Percentiles rank a stretch among this genome's conserved stretches.
Evolutionary conservation across 108 stramenopile genomes (phyloP).

Genomic region (Thalassiosira profunda): DNA sequence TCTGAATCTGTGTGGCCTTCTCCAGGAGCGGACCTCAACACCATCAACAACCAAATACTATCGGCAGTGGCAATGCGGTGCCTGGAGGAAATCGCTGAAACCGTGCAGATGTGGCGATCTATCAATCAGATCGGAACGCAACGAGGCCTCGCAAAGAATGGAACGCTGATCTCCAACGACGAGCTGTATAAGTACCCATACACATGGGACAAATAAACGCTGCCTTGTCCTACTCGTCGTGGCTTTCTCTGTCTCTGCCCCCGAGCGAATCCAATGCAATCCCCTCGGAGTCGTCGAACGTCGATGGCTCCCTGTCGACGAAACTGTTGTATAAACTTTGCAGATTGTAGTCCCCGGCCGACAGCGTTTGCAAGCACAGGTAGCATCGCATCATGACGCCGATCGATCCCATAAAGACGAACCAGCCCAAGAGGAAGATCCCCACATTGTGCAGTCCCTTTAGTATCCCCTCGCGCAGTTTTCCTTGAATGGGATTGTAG

Average conservation of each 20-base stretch:
- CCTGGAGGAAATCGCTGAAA: conserved; percentile 51
- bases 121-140: conserved; percentile 44
- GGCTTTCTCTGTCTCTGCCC: not conserved
- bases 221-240: not conserved
- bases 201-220: not conserved
- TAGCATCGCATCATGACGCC: not conserved
- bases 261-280: not conserved
- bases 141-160: conserved; percentile 47
- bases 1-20: conserved; percentile 23
- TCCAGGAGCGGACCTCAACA: not conserved
- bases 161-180: conserved; percentile 46
- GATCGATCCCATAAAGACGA: not conserved
- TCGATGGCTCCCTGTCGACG: not conserved
- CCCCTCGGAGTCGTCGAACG: not conserved
- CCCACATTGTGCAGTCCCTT: not conserved
- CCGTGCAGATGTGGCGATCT: conserved; percentile 49
- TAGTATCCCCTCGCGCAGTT: too few species aligned
- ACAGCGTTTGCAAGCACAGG: not conserved
- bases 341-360: not conserved
- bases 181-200: conserved; percentile 50
- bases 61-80: conserved; percentile 50
- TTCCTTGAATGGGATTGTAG: too few species aligned
- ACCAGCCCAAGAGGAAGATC: not conserved
- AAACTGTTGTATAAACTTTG: conserved; percentile 5
- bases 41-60: conserved; percentile 6